Evolutionary conservation across 768 basidiomycete species (phyloP).

Genomic region (Phlebiopsis gigantea): DNA sequence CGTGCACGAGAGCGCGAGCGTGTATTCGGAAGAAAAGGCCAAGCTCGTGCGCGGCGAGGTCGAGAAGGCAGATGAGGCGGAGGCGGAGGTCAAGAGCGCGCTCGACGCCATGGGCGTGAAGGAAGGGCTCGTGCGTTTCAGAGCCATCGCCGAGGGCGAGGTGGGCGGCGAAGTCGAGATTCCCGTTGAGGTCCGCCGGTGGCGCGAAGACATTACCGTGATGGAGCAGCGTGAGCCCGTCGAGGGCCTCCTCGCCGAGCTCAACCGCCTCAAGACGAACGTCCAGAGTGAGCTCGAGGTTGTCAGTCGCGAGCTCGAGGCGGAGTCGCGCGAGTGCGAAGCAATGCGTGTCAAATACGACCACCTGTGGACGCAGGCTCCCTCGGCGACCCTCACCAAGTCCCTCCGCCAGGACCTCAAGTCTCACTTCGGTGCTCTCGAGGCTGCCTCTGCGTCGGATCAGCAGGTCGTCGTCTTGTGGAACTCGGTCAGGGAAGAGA

Average conservation of each 20-base stretch:
- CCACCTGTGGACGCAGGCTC: conserved; percentile 82
- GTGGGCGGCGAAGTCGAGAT: conserved; percentile 61
- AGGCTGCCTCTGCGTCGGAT: conserved; percentile 77
- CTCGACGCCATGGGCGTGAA: conserved; percentile 81
- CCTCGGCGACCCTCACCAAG: conserved; percentile 70
- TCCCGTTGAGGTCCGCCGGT: conserved; percentile 63
- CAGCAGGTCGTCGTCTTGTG: conserved; percentile 69
- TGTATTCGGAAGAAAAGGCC: conserved; percentile 99
- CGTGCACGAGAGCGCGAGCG: conserved; percentile 92
- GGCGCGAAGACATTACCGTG: conserved; percentile 67
- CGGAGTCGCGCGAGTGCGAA: conserved; percentile 86
- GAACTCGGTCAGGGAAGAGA: conserved; percentile 62
- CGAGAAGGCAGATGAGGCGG: conserved; percentile 80
- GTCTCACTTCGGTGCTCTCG: conserved; percentile 61
- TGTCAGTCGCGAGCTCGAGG: conserved; percentile 64
- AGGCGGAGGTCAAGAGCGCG: conserved; percentile 72
- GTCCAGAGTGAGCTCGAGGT: conserved; percentile 60
- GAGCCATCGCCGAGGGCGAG: conserved; percentile 63
- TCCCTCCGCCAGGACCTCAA: conserved; percentile 74
- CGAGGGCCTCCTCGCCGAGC: conserved; percentile 53
- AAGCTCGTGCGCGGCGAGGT: conserved; percentile 87
- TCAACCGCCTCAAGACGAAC: conserved; percentile 51
- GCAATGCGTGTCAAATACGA: conserved; percentile 82
- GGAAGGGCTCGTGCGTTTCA: conserved; percentile 61
- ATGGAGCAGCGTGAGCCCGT: conserved; percentile 67